Conservation (phyloP, 768 basidiomycete genomes). For the Leccinum barrowsii region DNA sequence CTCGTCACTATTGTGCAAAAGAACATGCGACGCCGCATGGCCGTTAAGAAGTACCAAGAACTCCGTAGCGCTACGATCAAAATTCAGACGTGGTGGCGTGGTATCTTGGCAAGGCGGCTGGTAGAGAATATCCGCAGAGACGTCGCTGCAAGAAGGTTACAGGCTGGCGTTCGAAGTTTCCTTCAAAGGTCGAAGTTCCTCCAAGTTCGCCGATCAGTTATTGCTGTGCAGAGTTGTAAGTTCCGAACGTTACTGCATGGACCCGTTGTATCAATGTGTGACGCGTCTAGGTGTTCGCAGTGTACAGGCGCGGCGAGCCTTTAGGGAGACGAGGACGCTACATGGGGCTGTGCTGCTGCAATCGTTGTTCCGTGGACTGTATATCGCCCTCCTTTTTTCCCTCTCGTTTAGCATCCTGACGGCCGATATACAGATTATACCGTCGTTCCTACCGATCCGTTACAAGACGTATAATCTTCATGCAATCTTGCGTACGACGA, state of each 20-base stretch:
- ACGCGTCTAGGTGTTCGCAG: conserved; percentile 64
- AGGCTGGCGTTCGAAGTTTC: conserved; percentile 67
- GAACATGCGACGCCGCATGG: conserved; percentile 88
- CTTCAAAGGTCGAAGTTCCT: conserved; percentile 71
- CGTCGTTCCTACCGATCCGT: conserved; percentile 58
- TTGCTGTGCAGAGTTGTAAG: conserved; percentile 84
- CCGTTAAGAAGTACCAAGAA: conserved; percentile 71
- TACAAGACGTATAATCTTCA: conserved; percentile 68
- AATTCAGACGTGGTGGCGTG: conserved; percentile 94
- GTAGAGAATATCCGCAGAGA: conserved; percentile 71
- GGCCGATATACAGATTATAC: conserved; percentile 40
- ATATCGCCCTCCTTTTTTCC: conserved; percentile 37
- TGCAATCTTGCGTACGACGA: conserved; percentile 92
- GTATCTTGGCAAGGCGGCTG: conserved; percentile 67
- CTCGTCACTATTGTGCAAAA: conserved; percentile 97
- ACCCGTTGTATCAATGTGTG: conserved; percentile 6
- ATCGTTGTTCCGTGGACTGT: conserved; percentile 86
- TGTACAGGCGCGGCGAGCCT: conserved; percentile 59
- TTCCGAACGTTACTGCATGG: conserved; percentile 17
- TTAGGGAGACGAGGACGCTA: conserved; percentile 49
- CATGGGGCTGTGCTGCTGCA: conserved; percentile 75
- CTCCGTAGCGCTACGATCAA: conserved; percentile 72
- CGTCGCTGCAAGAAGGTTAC: conserved; percentile 72
- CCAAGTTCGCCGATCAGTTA: conserved; percentile 56
- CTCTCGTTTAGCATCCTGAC: conserved; percentile 3